Conservation (phyloP, 768 basidiomycete genomes). For the Panaeolus cyanescens region DNA sequence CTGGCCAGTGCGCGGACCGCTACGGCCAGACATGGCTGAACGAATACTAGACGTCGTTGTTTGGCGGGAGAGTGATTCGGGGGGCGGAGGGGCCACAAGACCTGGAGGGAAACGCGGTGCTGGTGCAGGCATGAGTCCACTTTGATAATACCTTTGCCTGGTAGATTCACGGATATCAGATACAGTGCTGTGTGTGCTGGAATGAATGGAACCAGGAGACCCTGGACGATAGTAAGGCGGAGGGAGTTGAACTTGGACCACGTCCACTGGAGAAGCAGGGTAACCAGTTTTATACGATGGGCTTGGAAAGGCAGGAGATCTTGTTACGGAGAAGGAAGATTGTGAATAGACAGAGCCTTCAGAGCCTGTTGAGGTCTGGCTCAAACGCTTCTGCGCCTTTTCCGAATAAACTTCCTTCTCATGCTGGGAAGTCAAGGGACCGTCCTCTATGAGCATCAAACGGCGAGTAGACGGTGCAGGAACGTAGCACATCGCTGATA, state of each 20-base stretch:
- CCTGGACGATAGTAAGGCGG: neutral
- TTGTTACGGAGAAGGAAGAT: conserved; percentile 13
- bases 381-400: conserved; percentile 17
- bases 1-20: neutral
- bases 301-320: neutral
- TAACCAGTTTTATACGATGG: neutral
- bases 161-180: neutral
- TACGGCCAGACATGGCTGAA: neutral
- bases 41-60: neutral
- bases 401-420: conserved; percentile 11
- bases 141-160: neutral
- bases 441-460: conserved; percentile 22
- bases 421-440: conserved; percentile 15
- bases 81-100: neutral
- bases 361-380: conserved; percentile 16
- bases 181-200: neutral
- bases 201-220: neutral
- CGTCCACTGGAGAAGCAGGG: neutral
- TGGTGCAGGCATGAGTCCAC: neutral
- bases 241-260: neutral
- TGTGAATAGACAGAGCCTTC: conserved; percentile 22
- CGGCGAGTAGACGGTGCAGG: conserved; percentile 21
- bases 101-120: neutral
- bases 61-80: neutral
- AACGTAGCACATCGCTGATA: conserved; percentile 30